Conservation (phyloP, 441 rosid species). For the Monsonia emarginata region DNA sequence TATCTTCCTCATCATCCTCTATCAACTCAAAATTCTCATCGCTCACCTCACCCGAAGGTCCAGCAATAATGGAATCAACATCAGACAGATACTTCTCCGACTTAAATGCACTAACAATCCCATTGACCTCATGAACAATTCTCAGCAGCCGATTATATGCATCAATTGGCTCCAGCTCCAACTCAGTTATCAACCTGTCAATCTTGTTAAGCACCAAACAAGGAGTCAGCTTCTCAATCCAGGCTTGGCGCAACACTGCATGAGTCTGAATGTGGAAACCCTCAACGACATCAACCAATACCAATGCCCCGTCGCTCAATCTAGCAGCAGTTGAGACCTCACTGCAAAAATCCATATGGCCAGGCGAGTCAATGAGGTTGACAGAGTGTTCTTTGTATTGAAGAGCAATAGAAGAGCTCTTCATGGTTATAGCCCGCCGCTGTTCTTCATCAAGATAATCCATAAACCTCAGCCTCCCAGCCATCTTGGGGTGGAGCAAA, state of each 20-base stretch:
- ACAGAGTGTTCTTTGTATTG: constrained; percentile 43
- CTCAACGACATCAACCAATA: constrained; percentile 91
- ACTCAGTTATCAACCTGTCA: constrained; percentile 80
- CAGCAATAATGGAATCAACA: constrained; percentile 70
- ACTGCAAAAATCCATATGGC: constrained; percentile 94
- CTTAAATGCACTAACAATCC: constrained; percentile 71
- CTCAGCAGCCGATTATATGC: constrained; percentile 65
- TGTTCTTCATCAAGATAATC: constrained; percentile 94
- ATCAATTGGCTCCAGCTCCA: constrained; percentile 76
- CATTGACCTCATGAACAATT: constrained; percentile 89
- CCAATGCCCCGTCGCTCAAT: constrained; percentile 81
- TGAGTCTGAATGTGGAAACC: constrained; percentile 92
- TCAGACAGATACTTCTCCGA: constrained; percentile 86
- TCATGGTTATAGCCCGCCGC: constrained; percentile 90
- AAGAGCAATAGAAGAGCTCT: constrained; percentile 80
- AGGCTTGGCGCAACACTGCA: constrained; percentile 76
- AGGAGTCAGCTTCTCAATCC: constrained; percentile 87
- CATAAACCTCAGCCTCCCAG: constrained; percentile 83
- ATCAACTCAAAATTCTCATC: constrained; percentile 53
- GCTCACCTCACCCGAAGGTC: constrained; percentile 37
- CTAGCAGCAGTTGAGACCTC: constrained; percentile 91
- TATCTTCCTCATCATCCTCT: constrained; percentile 89
- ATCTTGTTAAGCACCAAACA: constrained; percentile 90
- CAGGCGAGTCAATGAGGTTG: constrained; percentile 85
- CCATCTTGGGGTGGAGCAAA: constrained; percentile 69